These are phyloP conservation scores for Pyrrhoderma noxium DNA, from an alignment of 1,284 basidiomycete genomes.

Conservation along the genomic window DNA sequence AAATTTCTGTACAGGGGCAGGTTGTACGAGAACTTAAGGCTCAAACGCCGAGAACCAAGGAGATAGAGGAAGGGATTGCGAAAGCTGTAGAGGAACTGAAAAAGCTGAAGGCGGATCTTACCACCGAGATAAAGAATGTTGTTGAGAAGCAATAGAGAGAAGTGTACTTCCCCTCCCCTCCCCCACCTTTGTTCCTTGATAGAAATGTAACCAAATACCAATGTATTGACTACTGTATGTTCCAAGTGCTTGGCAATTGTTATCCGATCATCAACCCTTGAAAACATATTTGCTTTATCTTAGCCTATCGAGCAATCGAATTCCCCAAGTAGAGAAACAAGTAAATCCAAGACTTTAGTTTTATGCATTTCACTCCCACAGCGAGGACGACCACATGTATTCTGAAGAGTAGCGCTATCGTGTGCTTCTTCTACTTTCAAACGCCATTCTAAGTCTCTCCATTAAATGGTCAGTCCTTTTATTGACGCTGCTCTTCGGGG, in stretches of 20 bases:
- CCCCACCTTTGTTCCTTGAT: no score
- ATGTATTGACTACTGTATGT: neutral
- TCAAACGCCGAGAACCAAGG: slow-evolving; percentile 56
- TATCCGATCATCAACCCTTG: neutral
- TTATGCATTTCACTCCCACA: neutral
- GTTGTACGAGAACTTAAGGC: slow-evolving; percentile 61
- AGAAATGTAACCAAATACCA: no score
- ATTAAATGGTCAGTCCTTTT: neutral
- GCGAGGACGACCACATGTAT: neutral
- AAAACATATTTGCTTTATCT: neutral
- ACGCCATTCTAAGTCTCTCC: neutral
- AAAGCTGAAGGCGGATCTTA: slow-evolving; percentile 59
- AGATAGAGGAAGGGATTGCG: slow-evolving; percentile 31
- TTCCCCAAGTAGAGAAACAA: neutral
- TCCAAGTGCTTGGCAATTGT: neutral
- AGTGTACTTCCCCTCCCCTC: no score
- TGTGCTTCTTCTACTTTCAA: neutral
- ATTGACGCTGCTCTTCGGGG: neutral
- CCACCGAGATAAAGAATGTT: slow-evolving; percentile 4
- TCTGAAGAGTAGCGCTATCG: neutral
- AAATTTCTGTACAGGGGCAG: slow-evolving; percentile 69
- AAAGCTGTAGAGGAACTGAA: slow-evolving; percentile 44
- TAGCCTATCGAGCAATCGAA: neutral
- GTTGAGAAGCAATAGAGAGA: neutral
- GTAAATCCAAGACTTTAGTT: neutral